Conservation (phyloP, 73 alveolate genomes). For the Diophrys sp. region DNA sequence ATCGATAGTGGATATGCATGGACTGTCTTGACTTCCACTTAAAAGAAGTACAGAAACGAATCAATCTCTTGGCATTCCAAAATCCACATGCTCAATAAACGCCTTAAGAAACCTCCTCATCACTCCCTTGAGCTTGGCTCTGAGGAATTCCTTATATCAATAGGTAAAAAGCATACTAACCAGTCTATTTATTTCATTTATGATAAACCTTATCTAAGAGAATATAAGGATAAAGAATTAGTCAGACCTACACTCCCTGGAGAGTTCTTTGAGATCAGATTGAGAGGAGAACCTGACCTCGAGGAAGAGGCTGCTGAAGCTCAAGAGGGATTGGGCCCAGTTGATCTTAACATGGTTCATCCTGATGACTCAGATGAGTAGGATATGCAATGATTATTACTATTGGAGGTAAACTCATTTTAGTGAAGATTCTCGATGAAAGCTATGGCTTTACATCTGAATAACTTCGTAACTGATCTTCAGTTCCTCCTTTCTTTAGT, state of each 20-base stretch:
- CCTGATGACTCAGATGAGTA: no score
- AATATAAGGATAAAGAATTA: not conserved
- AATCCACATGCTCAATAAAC: no score
- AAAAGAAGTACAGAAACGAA: no score
- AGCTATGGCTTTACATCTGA: no score
- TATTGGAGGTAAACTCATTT: no score
- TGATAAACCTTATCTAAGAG: not conserved
- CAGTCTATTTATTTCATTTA: no score
- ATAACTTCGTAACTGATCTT: no score
- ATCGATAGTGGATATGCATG: not conserved
- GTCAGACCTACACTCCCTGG: not conserved
- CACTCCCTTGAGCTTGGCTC: not conserved
- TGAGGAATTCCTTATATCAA: not conserved
- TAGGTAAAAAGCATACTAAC: not conserved
- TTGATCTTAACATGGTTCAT: no score
- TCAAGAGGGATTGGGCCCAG: not conserved
- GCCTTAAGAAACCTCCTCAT: not conserved
- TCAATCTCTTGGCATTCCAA: no score
- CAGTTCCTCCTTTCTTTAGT: no score
- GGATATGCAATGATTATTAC: no score
- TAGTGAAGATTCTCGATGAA: no score
- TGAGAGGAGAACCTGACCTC: conserved; percentile 1
- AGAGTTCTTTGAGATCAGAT: not conserved
- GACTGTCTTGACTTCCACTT: not conserved
- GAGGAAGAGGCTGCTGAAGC: not conserved